A percentile compares a stretch with the other conserved stretches of the same genome.
phyloP scores from a whole-genome alignment of 1,139 yeast species.

The Zygoascus meyerae region DNA sequence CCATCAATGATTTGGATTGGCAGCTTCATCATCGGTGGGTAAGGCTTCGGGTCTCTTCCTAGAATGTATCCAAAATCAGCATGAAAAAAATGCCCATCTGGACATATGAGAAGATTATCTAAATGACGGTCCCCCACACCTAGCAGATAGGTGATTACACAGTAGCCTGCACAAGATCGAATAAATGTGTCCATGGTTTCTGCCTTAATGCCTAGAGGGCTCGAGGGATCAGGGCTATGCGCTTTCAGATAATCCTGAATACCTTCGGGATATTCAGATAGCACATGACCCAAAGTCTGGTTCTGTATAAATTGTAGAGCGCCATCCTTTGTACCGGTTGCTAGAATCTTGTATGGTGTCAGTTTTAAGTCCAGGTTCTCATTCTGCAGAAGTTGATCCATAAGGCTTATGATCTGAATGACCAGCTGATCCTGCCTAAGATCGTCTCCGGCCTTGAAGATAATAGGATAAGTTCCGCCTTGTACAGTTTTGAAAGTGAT shows the following conservation, averaged over 20 bases:
- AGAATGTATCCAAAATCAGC: slow-evolving; percentile 96
- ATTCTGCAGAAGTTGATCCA: slow-evolving; percentile 83
- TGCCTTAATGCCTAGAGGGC: slow-evolving; percentile 67
- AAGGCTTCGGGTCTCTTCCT: slow-evolving; percentile 97
- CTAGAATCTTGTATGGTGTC: slow-evolving; percentile 85
- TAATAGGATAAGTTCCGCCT: slow-evolving; percentile 63
- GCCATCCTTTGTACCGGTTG: slow-evolving; percentile 88
- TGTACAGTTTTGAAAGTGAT: slow-evolving; percentile 62
- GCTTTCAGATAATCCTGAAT: slow-evolving; percentile 64
- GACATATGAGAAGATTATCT: slow-evolving; percentile 70
- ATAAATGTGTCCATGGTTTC: slow-evolving; percentile 90
- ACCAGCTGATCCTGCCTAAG: slow-evolving; percentile 93
- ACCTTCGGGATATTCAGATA: slow-evolving; percentile 56
- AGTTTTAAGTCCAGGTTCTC: slow-evolving; percentile 85
- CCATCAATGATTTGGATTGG: slow-evolving; percentile 97
- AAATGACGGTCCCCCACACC: slow-evolving; percentile 98
- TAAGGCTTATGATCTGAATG: slow-evolving; percentile 80
- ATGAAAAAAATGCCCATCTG: slow-evolving; percentile 84
- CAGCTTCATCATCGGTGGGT: slow-evolving; percentile 95
- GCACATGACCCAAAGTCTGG: slow-evolving; percentile 77
- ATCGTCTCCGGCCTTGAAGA: slow-evolving; percentile 96
- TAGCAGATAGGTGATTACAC: slow-evolving; percentile 87
- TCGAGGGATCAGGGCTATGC: slow-evolving; percentile 55
- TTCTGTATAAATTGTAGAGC: slow-evolving; percentile 90
- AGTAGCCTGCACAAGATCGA: slow-evolving; percentile 94